Percentiles rank a stretch among this genome's conserved stretches.
phyloP scores from a whole-genome alignment of 176 grass and related monocot genomes.

The Aechmea fasciata region DNA sequence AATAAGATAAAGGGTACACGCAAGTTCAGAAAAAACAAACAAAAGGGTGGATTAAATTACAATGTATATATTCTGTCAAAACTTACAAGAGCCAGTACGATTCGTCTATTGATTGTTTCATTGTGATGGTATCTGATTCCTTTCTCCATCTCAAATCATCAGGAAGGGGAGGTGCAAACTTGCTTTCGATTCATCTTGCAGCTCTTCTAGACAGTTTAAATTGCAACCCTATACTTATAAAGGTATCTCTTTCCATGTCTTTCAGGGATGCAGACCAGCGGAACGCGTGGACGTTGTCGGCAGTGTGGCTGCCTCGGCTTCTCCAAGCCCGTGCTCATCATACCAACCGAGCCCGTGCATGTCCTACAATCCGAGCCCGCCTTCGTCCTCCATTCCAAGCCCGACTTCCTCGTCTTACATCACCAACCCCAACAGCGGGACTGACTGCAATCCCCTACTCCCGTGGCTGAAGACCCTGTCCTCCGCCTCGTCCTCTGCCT shows the following conservation, averaged over 20 bases:
- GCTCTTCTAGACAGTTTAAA: too few relatives aligned
- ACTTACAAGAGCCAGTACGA: too few relatives aligned
- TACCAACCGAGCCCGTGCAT: constrained; percentile 21
- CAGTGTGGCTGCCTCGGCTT: constrained; percentile 12
- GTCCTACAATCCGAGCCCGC: constrained; percentile 21
- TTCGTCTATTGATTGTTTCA: not conserved
- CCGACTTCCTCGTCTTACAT: constrained; percentile 16
- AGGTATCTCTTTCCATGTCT: not conserved
- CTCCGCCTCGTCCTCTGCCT: constrained; percentile 11
- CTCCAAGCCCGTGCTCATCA: constrained; percentile 18
- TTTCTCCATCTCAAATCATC: not conserved
- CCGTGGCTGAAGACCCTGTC: constrained; percentile 28
- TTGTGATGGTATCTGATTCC: not conserved
- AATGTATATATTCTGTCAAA: too few relatives aligned
- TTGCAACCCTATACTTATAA: too few relatives aligned
- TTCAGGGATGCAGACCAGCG: constrained; percentile 24
- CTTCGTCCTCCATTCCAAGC: constrained; percentile 23
- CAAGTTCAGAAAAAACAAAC: too few relatives aligned
- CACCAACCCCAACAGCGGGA: constrained; percentile 4
- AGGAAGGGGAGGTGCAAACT: not conserved
- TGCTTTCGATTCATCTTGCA: too few relatives aligned
- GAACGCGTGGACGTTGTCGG: constrained; percentile 12
- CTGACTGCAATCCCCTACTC: constrained; percentile 11
- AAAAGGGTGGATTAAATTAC: too few relatives aligned
- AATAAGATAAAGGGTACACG: too few relatives aligned